phyloP scores from a whole-genome alignment of 2,329 filamentous ascomycete genomes.

The Aulographum hederae region DNA sequence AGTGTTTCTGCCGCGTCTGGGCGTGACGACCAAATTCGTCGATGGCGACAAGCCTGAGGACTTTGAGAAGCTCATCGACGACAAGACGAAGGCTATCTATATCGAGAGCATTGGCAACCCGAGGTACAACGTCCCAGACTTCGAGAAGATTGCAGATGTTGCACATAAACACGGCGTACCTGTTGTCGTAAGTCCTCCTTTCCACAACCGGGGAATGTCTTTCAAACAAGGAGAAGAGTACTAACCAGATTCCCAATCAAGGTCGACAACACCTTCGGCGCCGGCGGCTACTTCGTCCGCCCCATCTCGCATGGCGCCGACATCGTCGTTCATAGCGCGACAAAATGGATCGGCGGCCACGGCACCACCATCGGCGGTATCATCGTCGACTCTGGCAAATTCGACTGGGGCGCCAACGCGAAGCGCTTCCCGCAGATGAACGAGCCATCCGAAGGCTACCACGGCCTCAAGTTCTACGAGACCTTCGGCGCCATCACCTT shows the following conservation, averaged over 20 bases:
- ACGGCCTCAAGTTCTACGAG: constrained; percentile 87
- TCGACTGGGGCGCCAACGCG: constrained; percentile 77
- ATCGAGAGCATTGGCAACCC: constrained; percentile 90
- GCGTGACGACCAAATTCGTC: constrained; percentile 77
- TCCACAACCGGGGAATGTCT: not conserved
- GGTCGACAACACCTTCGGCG: constrained; percentile 92
- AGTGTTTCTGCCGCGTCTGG: constrained; percentile 70
- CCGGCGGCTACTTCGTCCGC: constrained; percentile 71
- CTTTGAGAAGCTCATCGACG: constrained; percentile 69
- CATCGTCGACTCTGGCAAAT: constrained; percentile 75
- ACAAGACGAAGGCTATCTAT: constrained; percentile 84
- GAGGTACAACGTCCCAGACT: constrained; percentile 79
- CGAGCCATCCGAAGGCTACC: constrained; percentile 76
- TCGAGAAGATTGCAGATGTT: constrained; percentile 68
- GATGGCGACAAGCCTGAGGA: constrained; percentile 62
- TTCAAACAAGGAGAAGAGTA: too few species aligned
- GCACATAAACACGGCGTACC: constrained; percentile 49
- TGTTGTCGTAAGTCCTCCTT: constrained; percentile 23
- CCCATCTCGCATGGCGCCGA: constrained; percentile 85
- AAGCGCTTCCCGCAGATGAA: constrained; percentile 83
- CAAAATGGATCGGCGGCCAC: constrained; percentile 94
- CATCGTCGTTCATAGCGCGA: constrained; percentile 85
- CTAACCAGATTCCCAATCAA: constrained; percentile 14
- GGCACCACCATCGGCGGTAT: constrained; percentile 82
- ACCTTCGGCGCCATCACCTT: constrained; percentile 72